These are phyloP conservation scores for Pyricularia grisea DNA, from an alignment of 2,329 filamentous ascomycete genomes.

Conservation along the genomic window DNA sequence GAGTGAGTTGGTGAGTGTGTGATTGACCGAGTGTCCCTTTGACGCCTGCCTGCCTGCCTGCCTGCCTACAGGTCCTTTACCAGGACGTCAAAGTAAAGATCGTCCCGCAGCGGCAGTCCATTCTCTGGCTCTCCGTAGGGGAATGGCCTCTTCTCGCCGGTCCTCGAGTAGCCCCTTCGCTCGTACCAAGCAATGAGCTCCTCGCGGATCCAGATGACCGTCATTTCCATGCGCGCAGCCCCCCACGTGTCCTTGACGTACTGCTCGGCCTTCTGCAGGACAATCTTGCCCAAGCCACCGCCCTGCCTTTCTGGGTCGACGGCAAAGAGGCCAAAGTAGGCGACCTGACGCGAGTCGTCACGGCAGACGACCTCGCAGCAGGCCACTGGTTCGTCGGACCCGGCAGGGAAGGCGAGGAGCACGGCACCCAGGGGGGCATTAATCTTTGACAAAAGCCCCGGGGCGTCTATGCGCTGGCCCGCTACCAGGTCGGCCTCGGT, in stretches of 20 bases:
- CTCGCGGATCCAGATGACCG: slow-evolving; percentile 29
- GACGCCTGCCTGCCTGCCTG: too few species aligned
- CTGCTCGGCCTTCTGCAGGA: slow-evolving; percentile 30
- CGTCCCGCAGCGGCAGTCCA: slow-evolving; percentile 27
- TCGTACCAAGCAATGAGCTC: slow-evolving; percentile 38
- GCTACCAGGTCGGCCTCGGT: slow-evolving; percentile 33
- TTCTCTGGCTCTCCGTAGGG: slow-evolving; percentile 28
- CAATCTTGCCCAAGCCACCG: slow-evolving; percentile 30
- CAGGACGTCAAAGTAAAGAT: slow-evolving; percentile 31
- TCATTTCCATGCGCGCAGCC: slow-evolving; percentile 28
- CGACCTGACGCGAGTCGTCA: slow-evolving; percentile 13
- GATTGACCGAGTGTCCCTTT: not conserved
- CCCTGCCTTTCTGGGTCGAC: slow-evolving; percentile 32
- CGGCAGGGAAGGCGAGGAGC: slow-evolving; percentile 24
- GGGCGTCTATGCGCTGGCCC: slow-evolving; percentile 31
- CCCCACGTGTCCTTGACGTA: slow-evolving; percentile 24
- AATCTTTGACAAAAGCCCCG: slow-evolving; percentile 28
- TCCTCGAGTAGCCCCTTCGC: slow-evolving; percentile 29
- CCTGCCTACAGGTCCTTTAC: slow-evolving; percentile 23
- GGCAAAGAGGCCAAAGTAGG: slow-evolving; percentile 39
- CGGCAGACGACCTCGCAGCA: slow-evolving; percentile 32
- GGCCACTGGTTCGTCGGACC: slow-evolving; percentile 16
- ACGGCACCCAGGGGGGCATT: slow-evolving; percentile 23
- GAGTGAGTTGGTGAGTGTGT: not conserved
- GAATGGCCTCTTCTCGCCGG: slow-evolving; percentile 29